These are phyloP conservation scores for Mortierella antarctica DNA, from an alignment of 192 early-diverging fungal genomes.

Conservation along the genomic window DNA sequence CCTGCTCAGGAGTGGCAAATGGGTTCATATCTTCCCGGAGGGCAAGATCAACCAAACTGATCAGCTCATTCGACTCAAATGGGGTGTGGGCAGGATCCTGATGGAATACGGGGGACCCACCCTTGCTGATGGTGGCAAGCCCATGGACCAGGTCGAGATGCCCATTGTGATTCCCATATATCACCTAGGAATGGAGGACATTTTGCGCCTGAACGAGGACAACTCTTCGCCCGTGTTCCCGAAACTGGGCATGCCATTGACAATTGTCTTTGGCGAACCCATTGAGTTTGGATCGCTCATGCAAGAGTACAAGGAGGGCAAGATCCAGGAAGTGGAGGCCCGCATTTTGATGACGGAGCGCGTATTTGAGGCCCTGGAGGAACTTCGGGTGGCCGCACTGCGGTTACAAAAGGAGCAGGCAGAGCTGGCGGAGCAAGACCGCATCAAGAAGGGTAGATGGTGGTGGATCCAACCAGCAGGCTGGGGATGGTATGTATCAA, in stretches of 20 bases:
- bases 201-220: conserved; percentile 66
- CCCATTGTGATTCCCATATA: conserved; percentile 54
- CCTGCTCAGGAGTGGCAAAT: conserved; percentile 71
- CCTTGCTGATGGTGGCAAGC: conserved; percentile 79
- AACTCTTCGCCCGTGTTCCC: conserved; percentile 61
- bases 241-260: conserved; percentile 64
- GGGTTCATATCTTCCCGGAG: conserved; percentile 95
- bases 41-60: conserved; percentile 74
- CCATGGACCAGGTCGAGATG: conserved; percentile 40
- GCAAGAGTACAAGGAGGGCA: conserved; percentile 64
- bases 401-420: conserved; percentile 35
- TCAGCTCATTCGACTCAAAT: conserved; percentile 75
- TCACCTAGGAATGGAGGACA: conserved; percentile 64
- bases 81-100: conserved; percentile 88
- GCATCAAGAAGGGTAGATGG: conserved; percentile 32
- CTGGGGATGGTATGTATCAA: conserved; percentile 48
- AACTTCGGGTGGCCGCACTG: conserved; percentile 42
- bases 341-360: conserved; percentile 66
- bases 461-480: conserved; percentile 47
- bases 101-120: conserved; percentile 80
- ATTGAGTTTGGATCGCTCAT: conserved; percentile 75
- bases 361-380: conserved; percentile 59
- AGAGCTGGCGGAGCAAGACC: conserved; percentile 14
- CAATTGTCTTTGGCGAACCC: conserved; percentile 76
- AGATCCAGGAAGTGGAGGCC: conserved; percentile 58